Percentiles rank a stretch among this genome's conserved stretches.
These are phyloP conservation scores for Cryphonectria carpinicola DNA, from an alignment of 2,329 filamentous ascomycete genomes.

Conservation along the genomic window DNA sequence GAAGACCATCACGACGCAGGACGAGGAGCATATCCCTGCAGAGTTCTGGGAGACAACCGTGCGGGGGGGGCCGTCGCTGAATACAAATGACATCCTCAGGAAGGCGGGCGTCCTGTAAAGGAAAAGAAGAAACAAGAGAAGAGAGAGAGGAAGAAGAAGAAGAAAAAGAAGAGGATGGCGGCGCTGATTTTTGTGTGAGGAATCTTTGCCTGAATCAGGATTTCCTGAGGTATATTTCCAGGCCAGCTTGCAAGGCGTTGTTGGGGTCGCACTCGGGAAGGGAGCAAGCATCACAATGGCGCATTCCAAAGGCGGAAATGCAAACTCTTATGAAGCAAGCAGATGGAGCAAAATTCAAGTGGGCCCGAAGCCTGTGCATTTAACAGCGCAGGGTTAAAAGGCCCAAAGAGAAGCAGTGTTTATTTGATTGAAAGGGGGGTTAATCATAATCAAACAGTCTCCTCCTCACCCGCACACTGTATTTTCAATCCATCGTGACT, in stretches of 20 bases:
- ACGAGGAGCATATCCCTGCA: conserved; percentile 55
- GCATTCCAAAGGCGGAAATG: neutral
- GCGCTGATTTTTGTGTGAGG: neutral
- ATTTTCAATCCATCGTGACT: neutral
- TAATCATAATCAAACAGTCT: neutral
- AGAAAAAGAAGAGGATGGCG: neutral
- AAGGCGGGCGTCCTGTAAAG: conserved; percentile 46
- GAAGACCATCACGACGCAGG: conserved; percentile 65
- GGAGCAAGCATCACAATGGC: conserved; percentile 8
- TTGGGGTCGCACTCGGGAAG: neutral
- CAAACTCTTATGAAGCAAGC: neutral
- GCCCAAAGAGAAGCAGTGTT: neutral
- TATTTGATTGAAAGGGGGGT: neutral
- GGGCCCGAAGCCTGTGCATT: neutral
- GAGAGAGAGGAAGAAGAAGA: too few species aligned
- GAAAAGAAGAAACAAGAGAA: too few species aligned
- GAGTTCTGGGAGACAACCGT: conserved; percentile 72
- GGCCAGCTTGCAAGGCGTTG: conserved; percentile 4
- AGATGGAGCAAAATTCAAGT: neutral
- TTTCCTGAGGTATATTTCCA: neutral
- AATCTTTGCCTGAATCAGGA: too few species aligned
- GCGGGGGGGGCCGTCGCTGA: conserved; percentile 63
- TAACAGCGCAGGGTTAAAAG: neutral
- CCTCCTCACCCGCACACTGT: too few species aligned
- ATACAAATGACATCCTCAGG: conserved; percentile 67